phyloP scores from a whole-genome alignment of 495 filamentous ascomycete genomes.

The Talaromyces trachyspermus region DNA sequence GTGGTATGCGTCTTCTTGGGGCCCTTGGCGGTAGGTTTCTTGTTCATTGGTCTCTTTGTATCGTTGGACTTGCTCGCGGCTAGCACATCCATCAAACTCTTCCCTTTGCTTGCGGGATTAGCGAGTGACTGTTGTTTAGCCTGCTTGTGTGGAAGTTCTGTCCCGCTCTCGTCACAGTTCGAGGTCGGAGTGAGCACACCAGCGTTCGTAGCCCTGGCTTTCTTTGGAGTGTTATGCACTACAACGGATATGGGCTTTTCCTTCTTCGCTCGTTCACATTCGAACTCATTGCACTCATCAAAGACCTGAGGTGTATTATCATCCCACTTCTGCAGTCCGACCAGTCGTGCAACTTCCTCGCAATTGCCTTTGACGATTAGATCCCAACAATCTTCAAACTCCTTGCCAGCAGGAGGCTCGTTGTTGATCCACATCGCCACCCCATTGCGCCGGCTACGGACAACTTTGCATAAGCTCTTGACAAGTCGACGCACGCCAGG shows the following conservation, averaged over 20 bases:
- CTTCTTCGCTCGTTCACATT: conserved; percentile 29
- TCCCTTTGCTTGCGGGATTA: conserved; percentile 19
- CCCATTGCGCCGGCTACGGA: conserved; percentile 75
- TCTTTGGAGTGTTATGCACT: conserved; percentile 46
- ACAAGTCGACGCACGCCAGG: conserved; percentile 85
- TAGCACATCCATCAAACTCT: conserved; percentile 20
- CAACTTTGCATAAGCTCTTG: conserved; percentile 77
- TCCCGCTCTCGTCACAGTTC: conserved; percentile 34
- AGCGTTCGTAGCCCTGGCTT: conserved; percentile 23
- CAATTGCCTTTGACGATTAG: conserved; percentile 79
- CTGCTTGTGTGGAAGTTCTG: conserved; percentile 11
- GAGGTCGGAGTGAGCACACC: conserved; percentile 58
- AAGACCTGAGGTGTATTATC: conserved; percentile 45
- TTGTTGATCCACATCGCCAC: conserved; percentile 92
- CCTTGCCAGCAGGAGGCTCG: conserved; percentile 70
- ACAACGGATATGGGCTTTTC: conserved; percentile 31
- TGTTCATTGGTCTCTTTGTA: conserved; percentile 11
- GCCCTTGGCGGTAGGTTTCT: conserved; percentile 22
- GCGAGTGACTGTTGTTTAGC: conserved; percentile 22
- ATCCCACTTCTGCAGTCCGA: conserved; percentile 69
- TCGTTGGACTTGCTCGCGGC: conserved; percentile 7
- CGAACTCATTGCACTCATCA: conserved; percentile 34
- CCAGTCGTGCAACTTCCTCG: conserved; percentile 75
- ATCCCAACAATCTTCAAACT: conserved; percentile 89
- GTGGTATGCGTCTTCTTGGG: conserved; percentile 11